A percentile compares a stretch with the other conserved stretches of the same genome.
phyloP scores from a whole-genome alignment of 352 stramenopile genomes.

The Pythium aristosporum region DNA sequence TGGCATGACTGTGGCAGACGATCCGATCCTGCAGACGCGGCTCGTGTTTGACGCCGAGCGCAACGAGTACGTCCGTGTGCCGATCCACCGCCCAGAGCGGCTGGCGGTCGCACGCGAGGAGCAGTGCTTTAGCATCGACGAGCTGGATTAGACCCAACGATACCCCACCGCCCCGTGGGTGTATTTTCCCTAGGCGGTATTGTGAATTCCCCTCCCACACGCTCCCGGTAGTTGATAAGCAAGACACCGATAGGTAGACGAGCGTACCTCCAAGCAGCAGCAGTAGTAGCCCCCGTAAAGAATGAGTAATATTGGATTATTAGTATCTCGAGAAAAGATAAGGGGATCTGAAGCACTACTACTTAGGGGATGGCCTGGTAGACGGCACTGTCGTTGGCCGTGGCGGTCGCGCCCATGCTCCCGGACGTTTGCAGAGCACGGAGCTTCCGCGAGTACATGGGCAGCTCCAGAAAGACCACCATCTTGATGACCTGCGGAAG shows the following conservation, averaged over 20 bases:
- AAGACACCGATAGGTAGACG: too few species aligned
- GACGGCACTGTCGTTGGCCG: conserved; percentile 11
- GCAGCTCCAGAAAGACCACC: conserved; percentile 48
- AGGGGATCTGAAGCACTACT: neutral
- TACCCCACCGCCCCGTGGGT: too few species aligned
- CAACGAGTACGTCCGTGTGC: conserved; percentile 22
- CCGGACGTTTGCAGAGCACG: conserved; percentile 32
- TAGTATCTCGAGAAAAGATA: neutral
- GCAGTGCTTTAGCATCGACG: conserved; percentile 58
- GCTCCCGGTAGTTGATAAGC: neutral
- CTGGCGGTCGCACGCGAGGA: conserved; percentile 4
- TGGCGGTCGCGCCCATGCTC: conserved; percentile 4
- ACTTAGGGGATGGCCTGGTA: conserved; percentile 23
- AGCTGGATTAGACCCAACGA: conserved; percentile 37
- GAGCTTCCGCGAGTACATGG: conserved; percentile 57
- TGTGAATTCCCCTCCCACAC: too few species aligned
- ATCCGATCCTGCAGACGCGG: conserved; percentile 20
- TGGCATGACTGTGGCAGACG: neutral
- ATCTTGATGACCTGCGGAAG: conserved; percentile 44
- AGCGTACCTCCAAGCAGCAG: too few species aligned
- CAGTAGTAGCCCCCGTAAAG: neutral
- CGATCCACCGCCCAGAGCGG: neutral
- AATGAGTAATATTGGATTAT: neutral
- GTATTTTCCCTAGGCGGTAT: too few species aligned
- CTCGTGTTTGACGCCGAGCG: conserved; percentile 21